A percentile compares a stretch with the other conserved stretches of the same genome.
phyloP scores from a whole-genome alignment of 805 yeast genomes.

The Teunomyces cretensis region DNA sequence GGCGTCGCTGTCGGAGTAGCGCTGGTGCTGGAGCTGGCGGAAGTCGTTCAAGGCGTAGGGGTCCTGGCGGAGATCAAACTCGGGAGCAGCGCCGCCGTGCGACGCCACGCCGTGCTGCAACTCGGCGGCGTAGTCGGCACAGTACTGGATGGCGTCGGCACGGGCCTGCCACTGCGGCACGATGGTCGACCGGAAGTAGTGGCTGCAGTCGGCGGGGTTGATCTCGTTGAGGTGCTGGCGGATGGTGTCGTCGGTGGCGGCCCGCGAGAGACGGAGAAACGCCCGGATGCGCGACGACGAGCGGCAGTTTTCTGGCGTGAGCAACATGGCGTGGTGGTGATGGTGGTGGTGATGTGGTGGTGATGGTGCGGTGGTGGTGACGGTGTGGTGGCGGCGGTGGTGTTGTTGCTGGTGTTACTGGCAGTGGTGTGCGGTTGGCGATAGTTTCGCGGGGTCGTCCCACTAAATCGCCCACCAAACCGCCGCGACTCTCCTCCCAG shows the following conservation, averaged over 20 bases:
- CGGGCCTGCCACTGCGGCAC: slow-evolving; percentile 40
- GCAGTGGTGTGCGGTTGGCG: too few species aligned
- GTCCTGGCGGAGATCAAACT: slow-evolving; percentile 33
- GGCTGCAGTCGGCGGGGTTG: slow-evolving; percentile 21
- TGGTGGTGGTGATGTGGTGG: background rate
- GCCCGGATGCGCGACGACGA: slow-evolving; percentile 34
- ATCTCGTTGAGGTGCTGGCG: slow-evolving; percentile 38
- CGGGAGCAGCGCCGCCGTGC: slow-evolving; percentile 1
- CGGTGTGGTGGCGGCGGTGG: too few species aligned
- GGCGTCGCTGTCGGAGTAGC: slow-evolving; percentile 24
- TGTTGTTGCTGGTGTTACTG: too few species aligned
- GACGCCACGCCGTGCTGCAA: slow-evolving; percentile 17
- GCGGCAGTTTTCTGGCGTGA: slow-evolving; percentile 33
- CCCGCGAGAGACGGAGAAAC: slow-evolving; percentile 38
- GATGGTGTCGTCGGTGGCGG: slow-evolving; percentile 41
- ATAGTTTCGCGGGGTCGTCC: too few species aligned
- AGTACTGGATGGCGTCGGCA: slow-evolving; percentile 28
- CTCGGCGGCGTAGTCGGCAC: slow-evolving; percentile 24
- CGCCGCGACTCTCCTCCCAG: too few species aligned
- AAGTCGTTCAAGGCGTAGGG: slow-evolving; percentile 37
- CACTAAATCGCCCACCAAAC: too few species aligned
- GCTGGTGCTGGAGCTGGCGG: slow-evolving; percentile 19
- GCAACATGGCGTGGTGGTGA: slow-evolving; percentile 8
- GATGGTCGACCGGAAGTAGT: slow-evolving; percentile 25
- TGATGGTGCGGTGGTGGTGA: background rate